phyloP scores from a whole-genome alignment of 164 flowering plant species.

The Magnolia sinica region DNA sequence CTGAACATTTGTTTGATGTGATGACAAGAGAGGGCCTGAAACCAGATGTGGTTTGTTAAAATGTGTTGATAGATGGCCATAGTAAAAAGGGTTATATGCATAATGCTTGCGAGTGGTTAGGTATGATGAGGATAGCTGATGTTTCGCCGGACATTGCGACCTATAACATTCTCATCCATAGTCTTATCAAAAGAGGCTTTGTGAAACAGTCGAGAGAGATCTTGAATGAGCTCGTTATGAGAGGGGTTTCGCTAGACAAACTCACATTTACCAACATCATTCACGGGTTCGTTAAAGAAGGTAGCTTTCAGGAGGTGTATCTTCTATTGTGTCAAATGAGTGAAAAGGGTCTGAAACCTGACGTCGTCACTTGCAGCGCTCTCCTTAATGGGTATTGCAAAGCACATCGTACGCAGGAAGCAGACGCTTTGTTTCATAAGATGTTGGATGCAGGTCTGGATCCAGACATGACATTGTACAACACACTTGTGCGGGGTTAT shows the following conservation, averaged over 20 bases:
- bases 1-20: constrained; percentile 30
- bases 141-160: constrained; percentile 38
- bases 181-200: constrained; percentile 40
- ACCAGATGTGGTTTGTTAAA: constrained; percentile 41
- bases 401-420: constrained; percentile 40
- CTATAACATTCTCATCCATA: constrained; percentile 41
- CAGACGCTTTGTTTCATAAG: constrained; percentile 29
- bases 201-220: constrained; percentile 30
- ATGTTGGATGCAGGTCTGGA: constrained; percentile 41
- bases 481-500: constrained; percentile 50
- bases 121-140: constrained; percentile 29
- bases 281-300: constrained; percentile 29
- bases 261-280: constrained; percentile 39
- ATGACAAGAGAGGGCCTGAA: constrained; percentile 31
- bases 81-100: constrained; percentile 35
- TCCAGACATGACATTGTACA: constrained; percentile 47
- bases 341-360: constrained; percentile 36
- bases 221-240: constrained; percentile 37
- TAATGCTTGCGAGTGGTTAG: constrained; percentile 37
- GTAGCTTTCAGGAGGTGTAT: constrained; percentile 42
- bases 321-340: constrained; percentile 45
- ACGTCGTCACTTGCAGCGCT: constrained; percentile 51
- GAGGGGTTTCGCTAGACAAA: constrained; percentile 39
- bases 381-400: constrained; percentile 48
- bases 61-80: constrained; percentile 41